Base-by-base conservation (phyloP, 352 stramenopile species). In the Phytopythium ostracodes region DNA sequence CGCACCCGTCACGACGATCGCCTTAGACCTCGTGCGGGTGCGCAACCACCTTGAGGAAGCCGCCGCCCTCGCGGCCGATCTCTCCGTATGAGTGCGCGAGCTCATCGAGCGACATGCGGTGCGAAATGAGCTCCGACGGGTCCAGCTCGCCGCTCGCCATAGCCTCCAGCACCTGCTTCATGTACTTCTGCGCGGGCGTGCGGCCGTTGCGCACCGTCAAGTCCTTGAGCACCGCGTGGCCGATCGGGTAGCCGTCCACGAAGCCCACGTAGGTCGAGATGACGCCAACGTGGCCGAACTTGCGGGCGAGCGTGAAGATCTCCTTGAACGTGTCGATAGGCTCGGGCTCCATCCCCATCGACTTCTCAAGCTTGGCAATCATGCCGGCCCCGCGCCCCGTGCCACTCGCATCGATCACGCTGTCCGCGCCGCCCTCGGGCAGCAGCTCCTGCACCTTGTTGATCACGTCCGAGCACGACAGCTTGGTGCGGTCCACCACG, bases 31-130 rank as follows among this genome's bases (percentile, higher is more conserved):
- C 56, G 29, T 77, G 68, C 25, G 78, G 78, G 46, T 70, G 70
- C 31, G 85, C 74, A 17, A 89, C 66, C 49, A 88, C 80, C 63
- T 91, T 91, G 59, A 91, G 38, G 42, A 74, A 87, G 0, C 66
- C 71, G 38, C 81, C 67, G 50, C 87, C 76, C 64, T 89, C 84
- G 60, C 87, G 84, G 51, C 59, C 76, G 22, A 81, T 76, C 42
- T 76, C 70, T 4, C 59, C 64, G 62, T 89, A 88, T 18, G 71
- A 73, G 38, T 87, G 70, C 7, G 82, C 70, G 47, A 79, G 65
- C 27, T 87, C 79, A 25, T 88, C 78, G 6, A 91, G 65, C 25
- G 69, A 67, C 33, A 86, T 65, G 29, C 71, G 70, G 64, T 91
- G 78, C 35, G 68, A 88, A 36, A 89, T 77, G 50, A 89, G 55